Conservation (phyloP, 306 rosid species). For the Elaeagnus macrophylla region DNA sequence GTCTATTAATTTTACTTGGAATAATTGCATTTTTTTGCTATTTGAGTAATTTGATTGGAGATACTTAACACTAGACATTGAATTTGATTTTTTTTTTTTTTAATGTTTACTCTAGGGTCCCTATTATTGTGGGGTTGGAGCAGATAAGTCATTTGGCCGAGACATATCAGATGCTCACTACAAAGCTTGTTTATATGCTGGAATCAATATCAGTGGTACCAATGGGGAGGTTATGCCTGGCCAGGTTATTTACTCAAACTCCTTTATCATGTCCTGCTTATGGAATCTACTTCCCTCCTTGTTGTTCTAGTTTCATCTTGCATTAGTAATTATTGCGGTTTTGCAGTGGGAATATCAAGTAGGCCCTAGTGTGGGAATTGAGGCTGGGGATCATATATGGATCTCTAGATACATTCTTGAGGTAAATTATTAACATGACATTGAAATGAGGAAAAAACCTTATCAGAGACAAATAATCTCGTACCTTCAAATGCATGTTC, state of each 20-base stretch:
- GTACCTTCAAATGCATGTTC: no score
- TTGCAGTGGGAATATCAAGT: slow-evolving; percentile 99
- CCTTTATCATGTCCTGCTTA: slow-evolving; percentile 15
- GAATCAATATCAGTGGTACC: slow-evolving; percentile 94
- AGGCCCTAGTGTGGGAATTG: slow-evolving; percentile 97
- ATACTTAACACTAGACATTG: neutral
- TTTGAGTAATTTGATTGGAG: neutral
- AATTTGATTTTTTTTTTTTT: neutral
- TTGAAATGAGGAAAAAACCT: no score
- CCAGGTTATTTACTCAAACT: slow-evolving; percentile 51
- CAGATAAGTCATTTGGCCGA: slow-evolving; percentile 97
- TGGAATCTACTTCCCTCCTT: slow-evolving; percentile 10
- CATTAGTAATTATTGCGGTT: neutral
- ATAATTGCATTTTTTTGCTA: neutral
- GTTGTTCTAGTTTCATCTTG: slow-evolving; percentile 15
- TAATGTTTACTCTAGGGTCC: slow-evolving; percentile 60
- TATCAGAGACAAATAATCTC: no score
- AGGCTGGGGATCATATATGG: slow-evolving; percentile 93
- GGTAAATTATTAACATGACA: slow-evolving; percentile 39
- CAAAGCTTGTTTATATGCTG: slow-evolving; percentile 97
- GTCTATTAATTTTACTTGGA: slow-evolving; percentile 3
- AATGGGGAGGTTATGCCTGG: slow-evolving; percentile 99
- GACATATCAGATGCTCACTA: slow-evolving; percentile 98
- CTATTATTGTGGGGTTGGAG: slow-evolving; percentile 86
- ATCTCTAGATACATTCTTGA: slow-evolving; percentile 85